phyloP scores from a whole-genome alignment of 805 yeast species.

The Lipomyces orientalis region DNA sequence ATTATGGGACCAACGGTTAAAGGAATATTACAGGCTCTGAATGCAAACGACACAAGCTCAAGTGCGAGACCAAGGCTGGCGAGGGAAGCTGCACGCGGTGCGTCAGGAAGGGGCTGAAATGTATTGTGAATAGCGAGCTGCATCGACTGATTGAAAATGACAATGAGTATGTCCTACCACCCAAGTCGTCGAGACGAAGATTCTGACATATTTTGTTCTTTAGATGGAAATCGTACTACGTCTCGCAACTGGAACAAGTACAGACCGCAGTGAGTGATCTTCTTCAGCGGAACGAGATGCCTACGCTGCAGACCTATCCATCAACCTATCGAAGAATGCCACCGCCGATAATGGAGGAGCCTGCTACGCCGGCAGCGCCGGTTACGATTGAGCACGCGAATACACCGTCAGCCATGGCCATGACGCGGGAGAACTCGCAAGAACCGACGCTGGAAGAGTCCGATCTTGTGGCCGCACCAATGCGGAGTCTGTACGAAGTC shows the following conservation, averaged over 20 bases:
- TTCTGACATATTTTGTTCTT: not conserved
- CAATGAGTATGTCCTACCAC: not conserved
- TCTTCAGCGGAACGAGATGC: not conserved
- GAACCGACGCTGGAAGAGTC: not conserved
- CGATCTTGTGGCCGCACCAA: slow-evolving; percentile 6
- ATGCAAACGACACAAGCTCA: slow-evolving; percentile 10
- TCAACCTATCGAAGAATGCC: not conserved
- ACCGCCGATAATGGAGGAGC: not conserved
- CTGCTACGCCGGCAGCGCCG: not conserved
- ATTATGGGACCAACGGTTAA: not conserved
- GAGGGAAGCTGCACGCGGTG: not conserved
- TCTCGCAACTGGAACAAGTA: not conserved
- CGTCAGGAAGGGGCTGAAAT: not conserved
- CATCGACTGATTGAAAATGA: not conserved
- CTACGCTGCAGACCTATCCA: not conserved
- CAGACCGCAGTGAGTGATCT: not conserved
- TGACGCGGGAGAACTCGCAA: not conserved
- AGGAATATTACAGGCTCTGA: not conserved
- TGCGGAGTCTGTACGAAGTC: slow-evolving; percentile 4
- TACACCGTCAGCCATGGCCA: not conserved
- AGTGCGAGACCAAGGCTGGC: slow-evolving; percentile 1
- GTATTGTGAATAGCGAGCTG: not conserved
- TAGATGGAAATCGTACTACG: not conserved
- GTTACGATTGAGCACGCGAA: not conserved
- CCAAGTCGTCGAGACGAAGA: not conserved